phyloP scores from a whole-genome alignment of 1,284 basidiomycete genomes.

The Pulveroboletus sp. region DNA sequence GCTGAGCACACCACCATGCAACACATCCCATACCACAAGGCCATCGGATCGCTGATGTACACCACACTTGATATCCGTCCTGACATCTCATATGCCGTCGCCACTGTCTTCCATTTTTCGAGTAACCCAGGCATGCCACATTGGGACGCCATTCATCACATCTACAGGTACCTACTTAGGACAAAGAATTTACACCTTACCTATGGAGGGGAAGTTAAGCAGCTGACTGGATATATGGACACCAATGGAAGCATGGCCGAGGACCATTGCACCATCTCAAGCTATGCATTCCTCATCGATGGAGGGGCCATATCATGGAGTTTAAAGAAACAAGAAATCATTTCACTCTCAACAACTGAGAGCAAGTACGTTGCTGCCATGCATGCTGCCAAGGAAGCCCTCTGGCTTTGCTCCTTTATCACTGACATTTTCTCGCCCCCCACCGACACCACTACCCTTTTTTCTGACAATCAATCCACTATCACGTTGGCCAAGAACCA shows the following conservation, averaged over 20 bases:
- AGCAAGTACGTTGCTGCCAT: constrained; percentile 36
- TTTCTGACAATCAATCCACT: constrained; percentile 35
- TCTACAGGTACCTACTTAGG: too few relatives aligned
- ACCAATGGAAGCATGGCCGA: too few relatives aligned
- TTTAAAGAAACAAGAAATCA: constrained; percentile 1
- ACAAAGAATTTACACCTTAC: too few relatives aligned
- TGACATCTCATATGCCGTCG: too few relatives aligned
- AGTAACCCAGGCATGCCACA: too few relatives aligned
- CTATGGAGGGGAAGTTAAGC: too few relatives aligned
- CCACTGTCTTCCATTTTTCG: too few relatives aligned
- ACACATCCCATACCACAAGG: background rate
- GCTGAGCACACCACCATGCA: background rate
- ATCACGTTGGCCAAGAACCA: constrained; percentile 34
- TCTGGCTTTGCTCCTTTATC: constrained; percentile 22
- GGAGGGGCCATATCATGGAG: background rate
- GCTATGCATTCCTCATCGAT: background rate
- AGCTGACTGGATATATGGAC: background rate
- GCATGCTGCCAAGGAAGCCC: constrained; percentile 20
- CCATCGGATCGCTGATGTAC: background rate
- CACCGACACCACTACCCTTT: constrained; percentile 13
- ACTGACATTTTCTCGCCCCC: constrained; percentile 4
- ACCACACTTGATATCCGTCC: too few relatives aligned
- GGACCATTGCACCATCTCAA: background rate
- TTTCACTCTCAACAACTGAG: constrained; percentile 32
- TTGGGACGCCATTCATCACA: too few relatives aligned